A percentile compares a stretch with the other conserved stretches of the same genome.
Evolutionary conservation across 257 asterid genomes (phyloP).

Genomic region (Nemophila menziesii): DNA sequence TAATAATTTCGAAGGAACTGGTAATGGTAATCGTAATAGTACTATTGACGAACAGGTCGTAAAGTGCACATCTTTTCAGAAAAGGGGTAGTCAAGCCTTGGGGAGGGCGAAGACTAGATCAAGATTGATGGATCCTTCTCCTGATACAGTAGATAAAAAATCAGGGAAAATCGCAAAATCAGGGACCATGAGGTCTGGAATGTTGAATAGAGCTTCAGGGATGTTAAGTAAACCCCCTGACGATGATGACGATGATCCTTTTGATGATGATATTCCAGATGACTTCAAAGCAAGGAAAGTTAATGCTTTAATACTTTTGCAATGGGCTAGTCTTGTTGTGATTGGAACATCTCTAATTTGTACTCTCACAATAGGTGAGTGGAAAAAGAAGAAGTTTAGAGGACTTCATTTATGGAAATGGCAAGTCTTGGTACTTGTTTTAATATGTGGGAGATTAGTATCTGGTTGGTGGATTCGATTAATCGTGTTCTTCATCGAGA

Average conservation of each 20-base stretch:
- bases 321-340: slow-evolving; percentile 45
- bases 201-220: slow-evolving; percentile 27
- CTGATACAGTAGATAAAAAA: slow-evolving; percentile 5
- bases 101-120: slow-evolving; percentile 51
- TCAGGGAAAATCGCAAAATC: slow-evolving; percentile 20
- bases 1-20: slow-evolving; percentile 2
- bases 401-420: slow-evolving; percentile 58
- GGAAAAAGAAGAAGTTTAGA: slow-evolving; percentile 24
- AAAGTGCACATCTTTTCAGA: slow-evolving; percentile 47
- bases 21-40: slow-evolving; percentile 1
- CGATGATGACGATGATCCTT: slow-evolving; percentile 48
- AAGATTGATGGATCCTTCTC: slow-evolving; percentile 17
- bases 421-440: slow-evolving; percentile 49
- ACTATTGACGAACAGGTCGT: slow-evolving; percentile 35
- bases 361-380: slow-evolving; percentile 20
- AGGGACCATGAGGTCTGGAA: slow-evolving; percentile 27
- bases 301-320: slow-evolving; percentile 24
- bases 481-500: slow-evolving; percentile 42
- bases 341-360: slow-evolving; percentile 28
- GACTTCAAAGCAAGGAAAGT: slow-evolving; percentile 26
- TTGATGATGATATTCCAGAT: slow-evolving; percentile 49
- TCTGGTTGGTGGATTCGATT: slow-evolving; percentile 56
- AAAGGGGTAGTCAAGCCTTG: slow-evolving; percentile 25
- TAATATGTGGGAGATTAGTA: slow-evolving; percentile 62
- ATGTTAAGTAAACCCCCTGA: slow-evolving; percentile 12